Evolutionary conservation across 2,329 filamentous ascomycete species (phyloP), one percentile per base, ranked within the genome.

Genomic region (Blumeriella jaapii): DNA sequence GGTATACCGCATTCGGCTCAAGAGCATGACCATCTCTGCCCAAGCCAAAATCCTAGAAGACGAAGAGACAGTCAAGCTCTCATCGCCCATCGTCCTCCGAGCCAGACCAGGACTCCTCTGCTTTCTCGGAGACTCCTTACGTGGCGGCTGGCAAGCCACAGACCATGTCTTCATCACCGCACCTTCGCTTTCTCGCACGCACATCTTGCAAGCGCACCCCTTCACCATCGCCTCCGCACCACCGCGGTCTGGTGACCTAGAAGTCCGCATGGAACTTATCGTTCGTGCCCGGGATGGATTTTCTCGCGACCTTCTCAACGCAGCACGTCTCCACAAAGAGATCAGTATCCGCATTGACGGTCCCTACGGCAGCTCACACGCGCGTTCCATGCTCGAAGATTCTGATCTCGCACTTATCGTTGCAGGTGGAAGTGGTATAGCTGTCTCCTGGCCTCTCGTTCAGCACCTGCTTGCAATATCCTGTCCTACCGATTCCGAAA

Each of bases 221-320:
- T 80, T 80, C 54, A 79, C 74, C 6, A 77, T 81, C 36, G 68
- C 74, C 11, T 78, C 74, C 2, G 64, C 67, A 0, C 71, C 72
- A 7, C 68, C 71, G 1, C 41, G 42, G 13, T 34, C 40, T 11
- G 38, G 38, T 15, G 43, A 57, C n/a, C 44, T 49, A 9, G 64
- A 70, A 42, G 67, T 66, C 3, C 68, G 62, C 59, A 57, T 78
- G 41, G 61, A 62, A 9, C 64, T 81, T 9, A 62, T 78, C 17
- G 69, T 80, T 41, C 68, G 75, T 41, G 66, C 68, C 4, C 68
- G 73, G 44, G 55, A 64, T 28, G 74, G 76, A 9, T 80, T 80
- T 55, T 73, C 74, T 0, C 56, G 57, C 3, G 63, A 65, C 32
- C 61, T 80, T 6, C 60, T 78, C 1, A 48, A 57, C 19, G 59